Percentiles rank a stretch among this genome's conserved stretches.
phyloP scores from a whole-genome alignment of 83 land plant genomes.

The Isoetes engelmannii region DNA sequence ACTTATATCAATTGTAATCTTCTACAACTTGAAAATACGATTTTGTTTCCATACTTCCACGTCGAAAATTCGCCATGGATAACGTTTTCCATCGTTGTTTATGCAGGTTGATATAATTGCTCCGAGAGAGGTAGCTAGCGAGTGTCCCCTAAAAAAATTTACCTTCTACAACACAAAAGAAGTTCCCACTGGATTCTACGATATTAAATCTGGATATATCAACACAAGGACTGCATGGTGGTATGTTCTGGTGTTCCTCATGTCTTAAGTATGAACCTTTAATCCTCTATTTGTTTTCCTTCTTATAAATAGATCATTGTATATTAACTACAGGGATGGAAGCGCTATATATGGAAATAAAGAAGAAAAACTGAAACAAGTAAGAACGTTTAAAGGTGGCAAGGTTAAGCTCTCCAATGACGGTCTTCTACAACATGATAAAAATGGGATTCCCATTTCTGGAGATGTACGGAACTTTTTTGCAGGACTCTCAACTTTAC shows the following conservation, averaged over 20 bases:
- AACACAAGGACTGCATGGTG: constrained; percentile 54
- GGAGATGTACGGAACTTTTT: constrained; percentile 53
- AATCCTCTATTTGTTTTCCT: background rate
- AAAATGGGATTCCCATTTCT: constrained; percentile 26
- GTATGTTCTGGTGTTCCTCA: constrained; percentile 23
- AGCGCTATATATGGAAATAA: constrained; percentile 52
- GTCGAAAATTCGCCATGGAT: too few relatives aligned
- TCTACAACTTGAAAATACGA: too few relatives aligned
- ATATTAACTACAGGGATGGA: constrained; percentile 43
- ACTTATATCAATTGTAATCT: too few relatives aligned
- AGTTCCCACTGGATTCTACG: constrained; percentile 21
- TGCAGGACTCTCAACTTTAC: constrained; percentile 51
- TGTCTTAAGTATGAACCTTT: background rate
- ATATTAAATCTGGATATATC: constrained; percentile 27
- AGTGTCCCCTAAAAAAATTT: constrained; percentile 45
- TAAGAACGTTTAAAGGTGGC: constrained; percentile 49
- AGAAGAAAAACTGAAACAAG: background rate
- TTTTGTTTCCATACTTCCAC: too few relatives aligned
- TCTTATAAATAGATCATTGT: background rate
- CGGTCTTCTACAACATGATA: constrained; percentile 33
- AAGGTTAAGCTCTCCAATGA: constrained; percentile 39
- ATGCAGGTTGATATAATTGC: constrained; percentile 37
- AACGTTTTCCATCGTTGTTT: too few relatives aligned
- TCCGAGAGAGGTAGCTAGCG: constrained; percentile 30
- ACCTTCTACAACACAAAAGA: constrained; percentile 36